Evolutionary conservation across 73 alveolate genomes (phyloP), one percentile per base, ranked within the genome.

Genomic region (Breviolum minutum): DNA sequence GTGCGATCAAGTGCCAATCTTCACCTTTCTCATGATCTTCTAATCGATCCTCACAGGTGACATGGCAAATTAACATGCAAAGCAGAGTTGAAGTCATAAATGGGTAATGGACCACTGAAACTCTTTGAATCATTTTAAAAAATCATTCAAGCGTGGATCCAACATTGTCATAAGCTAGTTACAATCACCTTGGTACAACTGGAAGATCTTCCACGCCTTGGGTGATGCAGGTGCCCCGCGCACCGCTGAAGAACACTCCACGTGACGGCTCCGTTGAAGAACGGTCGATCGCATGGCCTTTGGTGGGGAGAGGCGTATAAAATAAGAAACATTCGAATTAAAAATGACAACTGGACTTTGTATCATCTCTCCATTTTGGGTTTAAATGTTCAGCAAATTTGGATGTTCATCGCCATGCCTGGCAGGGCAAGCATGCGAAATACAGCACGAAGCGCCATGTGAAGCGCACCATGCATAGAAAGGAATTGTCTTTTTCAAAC

Each of bases 1-100:
- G 1, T 12, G 74, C 81, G 73, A 92, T 74, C 26, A 92, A 73
- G 17, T 92, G 90, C 98, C 98, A 61, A 8, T 74, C 90, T 11
- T 7, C 69, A 26, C 79, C 94, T 40, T 73, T 19, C 54, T 73
- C 82, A 16, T 73, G 40, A 2, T 73, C 82, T 19, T 73, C 48
- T 16, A 73, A 24, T 14, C 7, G 9, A 29, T 73, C 82, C 82
- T 73, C 54, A 8, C 12, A 24, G 54, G 54, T 40, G 54, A 40
- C 54, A 40, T 40, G 54, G 54, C 16, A 13, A 66, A 66, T 66
- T 66, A 13, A 66, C 74, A 13, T 66, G 16, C 16, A 66, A 66
- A 66, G 16, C 16, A 66, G 4, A 66, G 54, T 40, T 40, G 54
- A 40, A 0, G 5, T 40, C 3, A 40, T n/a, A n/a, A n/a, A n/a